Base-by-base conservation (phyloP, 768 basidiomycete species). In the Termitomyces bulborhizus region DNA sequence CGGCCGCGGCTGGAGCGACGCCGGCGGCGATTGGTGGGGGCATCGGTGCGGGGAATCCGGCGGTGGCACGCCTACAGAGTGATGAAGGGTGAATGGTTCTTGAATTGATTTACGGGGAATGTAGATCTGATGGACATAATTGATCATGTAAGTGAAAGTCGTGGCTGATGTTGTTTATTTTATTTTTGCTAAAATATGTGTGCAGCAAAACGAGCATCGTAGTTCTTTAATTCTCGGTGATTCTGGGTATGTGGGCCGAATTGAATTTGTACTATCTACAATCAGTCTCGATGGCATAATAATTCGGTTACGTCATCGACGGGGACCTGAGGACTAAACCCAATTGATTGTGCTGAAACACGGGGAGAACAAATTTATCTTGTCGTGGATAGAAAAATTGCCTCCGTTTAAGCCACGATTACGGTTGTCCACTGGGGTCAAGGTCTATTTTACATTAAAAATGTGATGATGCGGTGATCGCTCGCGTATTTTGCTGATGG, bases 161-260 rank as follows among this genome's bases (percentile, higher is more conserved):
- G 58, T 54, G 27, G 52, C 43, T 57, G 56, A 29, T 32, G 46
- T 53, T 21, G 21, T 21, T 21, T 21, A 59, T 60, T n/a, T 64
- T 55, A 51, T 46, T 56, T 56, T 50, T 56, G 39, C 60, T 64
- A 39, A 68, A 51, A 24, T 18, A 11, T 21, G 21, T 21, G 34
- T 13, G 39, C 71, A 90, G 90, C 88, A 61, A 93, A 93, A 75
- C 89, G 91, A 58, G 89, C 91, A 51, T 93, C 91, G 55, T 93
- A 91, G 91, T 93, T 93, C 73, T 93, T 93, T 79, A 88, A 86
- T 69, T 85, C 88, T 61, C 85, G 88, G 68, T 86, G 73, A 80
- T 63, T 41, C 57, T 61, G 46, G 32, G 46, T 37, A 31, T 31
- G 36, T 27, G 27, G 32, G 46, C 21, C 12, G 12, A 21, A 21